phyloP scores from a whole-genome alignment of 208 protist genomes.

The Crithidia expoeki region DNA sequence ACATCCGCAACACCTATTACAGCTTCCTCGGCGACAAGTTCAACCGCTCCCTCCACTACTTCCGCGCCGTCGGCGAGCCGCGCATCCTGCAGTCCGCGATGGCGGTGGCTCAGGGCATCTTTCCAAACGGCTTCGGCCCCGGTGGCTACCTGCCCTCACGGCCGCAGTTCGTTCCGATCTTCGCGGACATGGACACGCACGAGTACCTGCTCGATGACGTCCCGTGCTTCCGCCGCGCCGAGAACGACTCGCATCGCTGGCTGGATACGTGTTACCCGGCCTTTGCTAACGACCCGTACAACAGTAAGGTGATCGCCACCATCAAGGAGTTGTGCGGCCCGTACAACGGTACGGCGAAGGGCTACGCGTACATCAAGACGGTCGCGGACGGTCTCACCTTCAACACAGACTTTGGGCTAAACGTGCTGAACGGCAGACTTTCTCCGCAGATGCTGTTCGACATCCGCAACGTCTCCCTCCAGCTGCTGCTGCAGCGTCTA shows the following conservation, averaged over 20 bases:
- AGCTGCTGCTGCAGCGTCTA: slow-evolving; percentile 73
- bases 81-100: slow-evolving; percentile 83
- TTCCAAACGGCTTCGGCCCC: slow-evolving; percentile 80
- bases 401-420: slow-evolving; percentile 71
- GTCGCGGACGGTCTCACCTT: slow-evolving; percentile 84
- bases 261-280: slow-evolving; percentile 38
- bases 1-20: slow-evolving; percentile 58
- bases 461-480: slow-evolving; percentile 73
- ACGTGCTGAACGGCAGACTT: slow-evolving; percentile 55
- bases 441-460: slow-evolving; percentile 53
- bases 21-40: slow-evolving; percentile 72
- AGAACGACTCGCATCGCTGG: slow-evolving; percentile 75
- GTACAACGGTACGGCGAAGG: slow-evolving; percentile 28
- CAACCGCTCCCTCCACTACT: slow-evolving; percentile 78
- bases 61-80: slow-evolving; percentile 85
- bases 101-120: slow-evolving; percentile 77
- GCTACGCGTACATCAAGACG: slow-evolving; percentile 77
- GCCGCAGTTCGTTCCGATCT: slow-evolving; percentile 85
- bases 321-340: slow-evolving; percentile 67
- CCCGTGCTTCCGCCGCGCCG: slow-evolving; percentile 81
- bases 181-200: slow-evolving; percentile 88
- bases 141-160: slow-evolving; percentile 68
- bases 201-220: slow-evolving; percentile 89
- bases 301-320: slow-evolving; percentile 38
- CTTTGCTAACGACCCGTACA: slow-evolving; percentile 55